phyloP scores from a whole-genome alignment of 208 protist genomes.

The Leishmania major region DNA sequence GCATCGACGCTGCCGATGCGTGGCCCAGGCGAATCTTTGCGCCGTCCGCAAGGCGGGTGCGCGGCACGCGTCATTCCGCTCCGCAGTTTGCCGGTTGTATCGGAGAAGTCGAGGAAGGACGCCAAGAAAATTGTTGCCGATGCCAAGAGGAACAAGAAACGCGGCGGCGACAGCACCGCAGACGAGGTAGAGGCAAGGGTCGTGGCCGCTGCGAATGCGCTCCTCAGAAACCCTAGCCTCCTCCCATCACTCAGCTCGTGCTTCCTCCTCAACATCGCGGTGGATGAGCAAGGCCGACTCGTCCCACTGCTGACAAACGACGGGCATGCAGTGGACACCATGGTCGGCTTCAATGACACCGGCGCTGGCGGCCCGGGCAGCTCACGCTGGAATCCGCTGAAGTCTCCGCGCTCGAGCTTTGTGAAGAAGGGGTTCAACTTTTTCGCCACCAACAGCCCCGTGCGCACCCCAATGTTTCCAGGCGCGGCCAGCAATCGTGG shows the following conservation, averaged over 20 bases:
- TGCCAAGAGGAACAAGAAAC: constrained; percentile 5
- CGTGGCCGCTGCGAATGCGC: constrained; percentile 20
- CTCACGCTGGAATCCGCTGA: neutral
- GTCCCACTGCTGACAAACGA: constrained; percentile 10
- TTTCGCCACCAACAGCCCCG: neutral
- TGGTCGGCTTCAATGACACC: neutral
- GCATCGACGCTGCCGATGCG: constrained; percentile 27
- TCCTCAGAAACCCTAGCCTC: constrained; percentile 26
- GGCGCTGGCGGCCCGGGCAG: neutral
- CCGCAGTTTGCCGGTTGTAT: constrained; percentile 25
- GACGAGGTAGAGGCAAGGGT: constrained; percentile 15
- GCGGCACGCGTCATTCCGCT: constrained; percentile 36
- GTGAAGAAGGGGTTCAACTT: constrained; percentile 8
- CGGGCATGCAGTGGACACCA: neutral
- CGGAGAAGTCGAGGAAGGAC: constrained; percentile 11
- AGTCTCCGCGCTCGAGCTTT: neutral
- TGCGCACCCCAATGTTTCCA: neutral
- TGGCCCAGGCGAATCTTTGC: constrained; percentile 6
- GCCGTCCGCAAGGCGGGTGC: constrained; percentile 31
- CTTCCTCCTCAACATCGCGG: constrained; percentile 29
- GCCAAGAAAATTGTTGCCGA: constrained; percentile 19
- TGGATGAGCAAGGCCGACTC: constrained; percentile 29
- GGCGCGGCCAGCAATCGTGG: no score
- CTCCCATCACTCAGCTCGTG: constrained; percentile 29
- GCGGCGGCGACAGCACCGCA: constrained; percentile 1